Percentiles rank a stretch among this genome's conserved stretches.
Evolutionary conservation across 1,284 basidiomycete species (phyloP).

Genomic region (Leccinum colubrinum): DNA sequence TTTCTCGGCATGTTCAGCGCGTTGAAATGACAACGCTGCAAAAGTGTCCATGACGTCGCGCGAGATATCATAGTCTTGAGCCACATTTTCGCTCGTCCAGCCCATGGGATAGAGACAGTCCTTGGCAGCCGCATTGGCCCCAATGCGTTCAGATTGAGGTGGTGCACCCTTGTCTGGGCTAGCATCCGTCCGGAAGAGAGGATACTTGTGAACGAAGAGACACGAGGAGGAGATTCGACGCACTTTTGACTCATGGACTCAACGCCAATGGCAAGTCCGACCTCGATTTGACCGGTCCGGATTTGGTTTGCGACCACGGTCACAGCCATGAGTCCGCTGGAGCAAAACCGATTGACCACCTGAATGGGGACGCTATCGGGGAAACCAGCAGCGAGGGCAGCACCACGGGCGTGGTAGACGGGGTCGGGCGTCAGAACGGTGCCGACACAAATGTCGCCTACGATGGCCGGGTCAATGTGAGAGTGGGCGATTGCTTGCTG

Average conservation of each 20-base stretch:
- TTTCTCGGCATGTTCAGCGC: slow-evolving; percentile 67
- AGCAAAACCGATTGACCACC: slow-evolving; percentile 78
- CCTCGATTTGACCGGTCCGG: slow-evolving; percentile 76
- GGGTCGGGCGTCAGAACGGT: slow-evolving; percentile 62
- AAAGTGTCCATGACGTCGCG: slow-evolving; percentile 85
- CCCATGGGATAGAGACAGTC: slow-evolving; percentile 79
- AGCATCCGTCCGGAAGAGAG: neutral
- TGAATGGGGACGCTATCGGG: slow-evolving; percentile 77
- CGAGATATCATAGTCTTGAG: slow-evolving; percentile 76
- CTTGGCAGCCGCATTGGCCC: slow-evolving; percentile 46
- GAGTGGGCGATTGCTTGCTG: slow-evolving; percentile 64
- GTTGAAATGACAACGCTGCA: slow-evolving; percentile 78
- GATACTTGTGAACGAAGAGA: neutral
- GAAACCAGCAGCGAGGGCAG: slow-evolving; percentile 80
- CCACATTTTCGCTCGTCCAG: slow-evolving; percentile 80
- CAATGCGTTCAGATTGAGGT: slow-evolving; percentile 57
- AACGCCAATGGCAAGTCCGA: slow-evolving; percentile 82
- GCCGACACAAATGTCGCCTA: slow-evolving; percentile 81
- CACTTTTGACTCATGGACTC: slow-evolving; percentile 85
- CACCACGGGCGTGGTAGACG: slow-evolving; percentile 66
- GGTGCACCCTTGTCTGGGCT: slow-evolving; percentile 70
- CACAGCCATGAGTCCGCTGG: slow-evolving; percentile 73
- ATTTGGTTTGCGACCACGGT: slow-evolving; percentile 82
- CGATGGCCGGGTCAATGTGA: slow-evolving; percentile 62
- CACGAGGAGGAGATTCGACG: slow-evolving; percentile 14